Base-by-base conservation (phyloP, 495 filamentous ascomycete species). In the Aspergillus affinis region DNA sequence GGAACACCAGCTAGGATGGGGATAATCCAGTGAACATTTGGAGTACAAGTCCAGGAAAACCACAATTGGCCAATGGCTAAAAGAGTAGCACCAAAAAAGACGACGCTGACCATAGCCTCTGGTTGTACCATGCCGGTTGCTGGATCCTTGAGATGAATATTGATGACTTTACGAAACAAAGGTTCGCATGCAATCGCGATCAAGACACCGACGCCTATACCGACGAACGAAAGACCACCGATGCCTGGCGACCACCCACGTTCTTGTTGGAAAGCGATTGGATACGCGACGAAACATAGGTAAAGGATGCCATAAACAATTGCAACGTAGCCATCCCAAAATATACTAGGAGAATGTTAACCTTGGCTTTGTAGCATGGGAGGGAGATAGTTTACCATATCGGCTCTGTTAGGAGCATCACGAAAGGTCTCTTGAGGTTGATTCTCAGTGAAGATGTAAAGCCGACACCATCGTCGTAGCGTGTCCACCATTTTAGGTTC, bases 221-320 rank as follows among this genome's bases (percentile, higher is more conserved):
- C 90, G 0, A 83, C 64, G 69, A 91, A 94, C 3, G 88, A 75
- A 6, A 94, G 84, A 1, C 90, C 91, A 0, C 83, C 81, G 44
- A 87, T 69, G 10, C 84, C 83, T 2, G 82, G 72, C 0, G 78
- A 77, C 90, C 90, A 94, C 47, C 85, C 85, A 15, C 90, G 86
- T 44, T 88, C 72, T 9, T 85, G 67, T 4, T 80, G 75, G 71
- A 94, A 94, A 51, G 92, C 85, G 48, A 92, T 85, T 0, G 91
- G 91, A 59, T 84, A 87, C 7, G 89, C 87, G 20, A 91, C 84
- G 73, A 95, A 94, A 72, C 90, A 92, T 23, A 96, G 81, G 64
- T 93, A 94, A 1, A 96, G 78, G 54, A 91, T 89, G 9, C 81
- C 86, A 66, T 84, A 84, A 29, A 84, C 70, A 20, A 90, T 68